These are phyloP conservation scores for Clarireedia homoeocarpa DNA, from an alignment of 2,329 filamentous ascomycete genomes.

Conservation along the genomic window DNA sequence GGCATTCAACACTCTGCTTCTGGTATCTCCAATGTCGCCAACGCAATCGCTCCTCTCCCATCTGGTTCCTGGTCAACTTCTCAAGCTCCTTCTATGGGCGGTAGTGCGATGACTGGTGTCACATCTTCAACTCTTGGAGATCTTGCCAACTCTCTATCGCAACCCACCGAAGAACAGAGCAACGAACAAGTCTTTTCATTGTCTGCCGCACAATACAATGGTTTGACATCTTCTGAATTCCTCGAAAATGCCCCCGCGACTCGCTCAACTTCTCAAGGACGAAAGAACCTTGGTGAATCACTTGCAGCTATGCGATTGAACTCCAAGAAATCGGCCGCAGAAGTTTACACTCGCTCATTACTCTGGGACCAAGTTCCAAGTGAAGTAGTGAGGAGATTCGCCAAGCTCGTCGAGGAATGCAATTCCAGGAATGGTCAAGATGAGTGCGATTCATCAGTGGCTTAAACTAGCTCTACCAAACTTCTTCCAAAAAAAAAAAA, in stretches of 20 bases:
- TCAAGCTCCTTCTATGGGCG: slow-evolving; percentile 34
- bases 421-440: slow-evolving; percentile 34
- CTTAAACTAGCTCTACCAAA: background rate
- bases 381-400: slow-evolving; percentile 88
- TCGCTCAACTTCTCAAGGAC: slow-evolving; percentile 51
- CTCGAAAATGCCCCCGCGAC: slow-evolving; percentile 43
- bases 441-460: slow-evolving; percentile 16
- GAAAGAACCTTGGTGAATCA: slow-evolving; percentile 71
- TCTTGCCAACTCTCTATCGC: slow-evolving; percentile 60
- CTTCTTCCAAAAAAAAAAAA: background rate
- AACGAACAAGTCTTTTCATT: slow-evolving; percentile 83
- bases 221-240: slow-evolving; percentile 70
- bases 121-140: slow-evolving; percentile 56
- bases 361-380: slow-evolving; percentile 91
- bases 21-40: slow-evolving; percentile 7
- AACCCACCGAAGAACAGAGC: slow-evolving; percentile 76
- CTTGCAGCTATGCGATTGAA: slow-evolving; percentile 69
- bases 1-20: slow-evolving; percentile 43
- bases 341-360: slow-evolving; percentile 87
- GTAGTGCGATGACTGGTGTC: slow-evolving; percentile 39
- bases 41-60: slow-evolving; percentile 41
- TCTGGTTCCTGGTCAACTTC: slow-evolving; percentile 42
- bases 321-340: slow-evolving; percentile 67
- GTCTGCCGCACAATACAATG: slow-evolving; percentile 81
- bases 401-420: slow-evolving; percentile 78